Evolutionary conservation across 2,329 filamentous ascomycete genomes (phyloP).

Genomic region (Paecilomyces niveus): DNA sequence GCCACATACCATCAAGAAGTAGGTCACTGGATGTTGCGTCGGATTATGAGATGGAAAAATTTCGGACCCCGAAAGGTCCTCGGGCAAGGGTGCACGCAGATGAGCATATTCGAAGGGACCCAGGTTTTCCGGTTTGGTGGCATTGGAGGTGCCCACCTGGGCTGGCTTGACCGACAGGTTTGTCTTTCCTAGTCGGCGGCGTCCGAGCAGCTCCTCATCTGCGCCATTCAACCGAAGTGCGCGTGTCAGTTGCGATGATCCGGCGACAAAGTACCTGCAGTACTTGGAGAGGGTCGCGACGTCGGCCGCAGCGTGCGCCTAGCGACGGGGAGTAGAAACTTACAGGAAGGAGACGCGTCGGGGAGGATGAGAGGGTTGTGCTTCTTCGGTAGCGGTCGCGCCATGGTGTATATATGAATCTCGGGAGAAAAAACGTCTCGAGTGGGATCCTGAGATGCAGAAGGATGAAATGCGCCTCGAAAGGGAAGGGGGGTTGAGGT

Average conservation of each 20-base stretch:
- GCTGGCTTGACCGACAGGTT: conserved; percentile 78
- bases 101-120: conserved; percentile 95
- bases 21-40: conserved; percentile 67
- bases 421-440: not conserved
- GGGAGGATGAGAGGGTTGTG: conserved; percentile 40
- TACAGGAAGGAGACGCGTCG: conserved; percentile 39
- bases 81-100: conserved; percentile 83
- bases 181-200: conserved; percentile 86
- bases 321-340: conserved; percentile 19
- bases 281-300: not conserved
- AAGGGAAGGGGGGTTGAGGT: conserved; percentile 2
- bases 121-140: conserved; percentile 64
- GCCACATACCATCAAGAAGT: conserved; percentile 76
- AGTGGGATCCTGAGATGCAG: not conserved
- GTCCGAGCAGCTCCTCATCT: conserved; percentile 70
- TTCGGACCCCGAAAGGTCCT: conserved; percentile 77
- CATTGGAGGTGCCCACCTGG: conserved; percentile 61
- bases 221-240: conserved; percentile 6
- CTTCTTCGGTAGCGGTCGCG: conserved; percentile 39
- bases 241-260: conserved; percentile 5
- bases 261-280: not conserved
- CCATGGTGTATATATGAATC: conserved; percentile 20
- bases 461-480: not conserved
- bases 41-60: conserved; percentile 73
- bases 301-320: not conserved